Base-by-base conservation (phyloP, 225 moss, liverwort and hornwort genomes). In the Thuidium tamariscinum region DNA sequence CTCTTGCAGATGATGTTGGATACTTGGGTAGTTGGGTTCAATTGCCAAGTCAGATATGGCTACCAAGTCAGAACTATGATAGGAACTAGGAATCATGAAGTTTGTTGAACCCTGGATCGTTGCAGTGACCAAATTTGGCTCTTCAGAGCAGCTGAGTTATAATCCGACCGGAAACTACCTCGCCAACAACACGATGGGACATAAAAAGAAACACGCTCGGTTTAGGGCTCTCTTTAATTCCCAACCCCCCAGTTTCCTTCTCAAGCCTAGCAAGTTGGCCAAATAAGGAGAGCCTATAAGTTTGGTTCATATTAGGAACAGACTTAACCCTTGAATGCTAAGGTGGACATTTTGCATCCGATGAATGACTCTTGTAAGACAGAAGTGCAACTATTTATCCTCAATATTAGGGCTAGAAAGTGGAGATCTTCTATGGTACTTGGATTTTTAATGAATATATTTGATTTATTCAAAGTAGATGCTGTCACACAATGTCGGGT, bases 201-300 rank as follows among this genome's bases (percentile, higher is more conserved):
- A 44, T 16, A 2, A 15, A 16, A 27, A 71, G 5, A 71, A 71
- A 16, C 3, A 29, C 0, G 2, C 9, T 17, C 2, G 0, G 3
- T 10, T 29, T 17, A 46, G 27, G 9, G 27, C 3, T 26, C 5
- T 70, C 27, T 42, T 71, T 52, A 15, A 29, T 71, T 44, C 2
- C 5, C 10, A 42, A 2, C 5, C 10, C 10, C 2, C 10, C 5
- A 27, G 27, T 71, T 44, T 16, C 15, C 70, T 42, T 70, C 14
- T 25, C 3, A 70, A 70, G 13, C 3, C 8, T 0, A 5, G 1
- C 8, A 42, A 70, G 25, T 44, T 70, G 42, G 8, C 8, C 41
- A 26, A 16, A 26, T 69, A 41, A 41, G 5, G 69, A 69, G 41
- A 41, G 14, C 14, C 1, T 41, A 5, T 27, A 70, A 70, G 14